Conservation (phyloP, 108 stramenopile genomes). For the Epithemia pelagica region DNA sequence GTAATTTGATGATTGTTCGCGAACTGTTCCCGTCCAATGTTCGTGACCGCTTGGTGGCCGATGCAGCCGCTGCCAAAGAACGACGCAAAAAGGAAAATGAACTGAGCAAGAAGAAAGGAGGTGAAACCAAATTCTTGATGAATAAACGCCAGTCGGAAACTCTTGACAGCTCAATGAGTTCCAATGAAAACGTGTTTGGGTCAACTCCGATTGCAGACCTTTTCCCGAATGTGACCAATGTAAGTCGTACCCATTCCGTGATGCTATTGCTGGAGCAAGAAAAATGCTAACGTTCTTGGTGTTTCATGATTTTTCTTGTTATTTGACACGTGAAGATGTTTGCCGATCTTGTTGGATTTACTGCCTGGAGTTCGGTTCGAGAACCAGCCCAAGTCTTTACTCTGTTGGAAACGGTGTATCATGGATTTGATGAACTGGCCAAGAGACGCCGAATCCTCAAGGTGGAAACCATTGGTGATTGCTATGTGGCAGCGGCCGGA, state of each 20-base stretch:
- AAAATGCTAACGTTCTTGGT: not conserved
- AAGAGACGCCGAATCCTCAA: slow-evolving; percentile 51
- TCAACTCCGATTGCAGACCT: not conserved
- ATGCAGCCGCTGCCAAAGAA: not conserved
- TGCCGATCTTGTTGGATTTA: slow-evolving; percentile 77
- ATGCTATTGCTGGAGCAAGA: not conserved
- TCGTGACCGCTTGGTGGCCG: slow-evolving; percentile 14
- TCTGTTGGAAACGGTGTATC: slow-evolving; percentile 67
- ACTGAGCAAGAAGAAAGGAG: too few relatives aligned
- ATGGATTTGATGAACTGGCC: slow-evolving; percentile 49
- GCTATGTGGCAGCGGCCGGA: slow-evolving; percentile 9
- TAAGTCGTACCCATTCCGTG: not conserved
- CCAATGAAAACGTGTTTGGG: not conserved
- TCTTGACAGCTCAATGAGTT: too few relatives aligned
- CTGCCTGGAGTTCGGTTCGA: slow-evolving; percentile 34
- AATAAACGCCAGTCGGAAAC: too few relatives aligned
- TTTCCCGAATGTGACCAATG: not conserved
- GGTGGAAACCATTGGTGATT: slow-evolving; percentile 3
- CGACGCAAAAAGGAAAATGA: not conserved
- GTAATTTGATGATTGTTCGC: not conserved
- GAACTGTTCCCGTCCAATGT: slow-evolving; percentile 11
- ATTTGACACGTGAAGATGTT: slow-evolving; percentile 58
- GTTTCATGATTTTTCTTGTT: not conserved
- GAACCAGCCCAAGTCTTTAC: slow-evolving; percentile 49
- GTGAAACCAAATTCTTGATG: too few relatives aligned